These are phyloP conservation scores for Sextonia rubra DNA, from an alignment of 164 flowering plant species.

Conservation along the genomic window DNA sequence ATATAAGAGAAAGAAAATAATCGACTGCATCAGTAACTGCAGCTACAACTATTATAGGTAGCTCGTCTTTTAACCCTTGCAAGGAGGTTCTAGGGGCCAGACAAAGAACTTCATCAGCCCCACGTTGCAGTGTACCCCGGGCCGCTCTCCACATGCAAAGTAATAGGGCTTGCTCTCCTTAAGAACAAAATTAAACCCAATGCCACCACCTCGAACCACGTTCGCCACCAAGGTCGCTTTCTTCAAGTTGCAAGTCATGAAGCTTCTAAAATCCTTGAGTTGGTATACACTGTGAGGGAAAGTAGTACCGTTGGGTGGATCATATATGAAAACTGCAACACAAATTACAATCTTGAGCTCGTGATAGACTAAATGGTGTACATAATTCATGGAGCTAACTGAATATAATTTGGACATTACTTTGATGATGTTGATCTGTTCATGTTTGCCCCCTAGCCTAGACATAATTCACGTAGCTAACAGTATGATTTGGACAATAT, in stretches of 20 bases:
- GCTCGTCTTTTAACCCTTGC: not conserved
- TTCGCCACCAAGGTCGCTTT: constrained; percentile 36
- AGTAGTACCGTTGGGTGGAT: constrained; percentile 32
- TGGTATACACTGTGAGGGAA: constrained; percentile 49
- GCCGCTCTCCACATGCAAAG: constrained; percentile 41
- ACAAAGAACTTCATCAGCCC: constrained; percentile 47
- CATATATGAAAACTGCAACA: constrained; percentile 43
- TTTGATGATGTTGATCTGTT: not conserved
- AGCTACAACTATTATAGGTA: not conserved
- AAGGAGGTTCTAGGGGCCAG: constrained; percentile 22
- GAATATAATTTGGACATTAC: not conserved
- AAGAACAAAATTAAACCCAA: constrained; percentile 38
- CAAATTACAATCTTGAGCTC: not conserved
- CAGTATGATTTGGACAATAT: no score
- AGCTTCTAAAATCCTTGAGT: constrained; percentile 44
- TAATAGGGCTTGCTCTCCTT: constrained; percentile 31
- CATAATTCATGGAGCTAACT: not conserved
- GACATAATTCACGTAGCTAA: no score
- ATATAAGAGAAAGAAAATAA: not conserved
- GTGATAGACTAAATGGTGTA: not conserved
- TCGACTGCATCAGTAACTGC: not conserved
- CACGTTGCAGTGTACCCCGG: constrained; percentile 32
- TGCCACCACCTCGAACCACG: constrained; percentile 32
- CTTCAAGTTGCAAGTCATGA: constrained; percentile 37
- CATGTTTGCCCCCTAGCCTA: no score